Evolutionary conservation across 192 early-diverging fungal genomes (phyloP), one percentile per base, ranked within the genome.

Genomic region (Rhizophagus prolifer): DNA sequence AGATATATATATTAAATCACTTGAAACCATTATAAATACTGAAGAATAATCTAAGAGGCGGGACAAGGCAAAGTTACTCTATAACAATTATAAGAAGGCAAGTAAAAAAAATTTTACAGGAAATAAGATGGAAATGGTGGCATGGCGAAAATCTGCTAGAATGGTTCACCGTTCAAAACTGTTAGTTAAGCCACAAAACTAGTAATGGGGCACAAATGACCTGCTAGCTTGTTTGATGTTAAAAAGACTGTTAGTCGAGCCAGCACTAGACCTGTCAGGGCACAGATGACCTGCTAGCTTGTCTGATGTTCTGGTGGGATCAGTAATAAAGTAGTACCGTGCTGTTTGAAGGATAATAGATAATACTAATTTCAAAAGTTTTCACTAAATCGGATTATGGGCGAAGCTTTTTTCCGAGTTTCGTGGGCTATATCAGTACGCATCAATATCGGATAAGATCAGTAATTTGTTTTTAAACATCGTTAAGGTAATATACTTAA

Each of bases 131-230:
- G 30, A 5, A 25, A 58, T 30, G 21, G 54, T 75, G 72, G 21
- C 72, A 58, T 78, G 77, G 50, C 8, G 8, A 38, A 67, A 58
- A 75, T 31, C 64, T 76, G 3, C 38, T 76, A 70, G 75, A n/a
- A 3, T 76, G 8, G 63, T 34, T 68, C 28, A 19, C 58, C 75
- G 67, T 76, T 76, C 64, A 76, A 76, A 67, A 76, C 75, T 76
- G 3, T 63, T 76, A 38, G 75, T 68, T 63, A 36, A 75, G 59
- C 26, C 59, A 76, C 75, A 36, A 76, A 63, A 67, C 75, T 25
- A 50, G 75, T 76, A 58, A 50, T 67, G 75, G 64, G 19, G 19
- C 64, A 67, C 75, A 76, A 25, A 67, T 76, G 75, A 76, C 75
- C 64, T 76, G 3, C 63, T 76, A 23, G 75, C 14, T 76, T 76